A percentile compares a stretch with the other conserved stretches of the same genome.
These are phyloP conservation scores for Magnolia changhungtana DNA, from an alignment of 164 flowering plant genomes.

Conservation along the genomic window DNA sequence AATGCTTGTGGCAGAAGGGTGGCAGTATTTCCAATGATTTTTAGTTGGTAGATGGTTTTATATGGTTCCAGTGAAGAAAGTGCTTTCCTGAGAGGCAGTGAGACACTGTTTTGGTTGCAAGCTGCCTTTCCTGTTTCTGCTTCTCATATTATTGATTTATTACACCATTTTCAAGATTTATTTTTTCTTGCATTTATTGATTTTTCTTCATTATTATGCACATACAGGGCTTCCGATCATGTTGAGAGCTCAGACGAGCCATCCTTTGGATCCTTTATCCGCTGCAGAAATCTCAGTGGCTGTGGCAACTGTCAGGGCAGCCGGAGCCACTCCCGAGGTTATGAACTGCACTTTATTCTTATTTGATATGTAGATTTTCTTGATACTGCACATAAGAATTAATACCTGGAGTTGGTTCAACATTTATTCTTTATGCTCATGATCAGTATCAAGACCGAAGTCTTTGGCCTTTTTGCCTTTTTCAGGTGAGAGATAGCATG, in stretches of 20 bases:
- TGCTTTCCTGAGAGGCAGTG: not conserved
- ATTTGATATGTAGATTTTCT: not conserved
- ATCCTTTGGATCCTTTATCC: conserved; percentile 88
- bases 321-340: conserved; percentile 98
- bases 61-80: not conserved
- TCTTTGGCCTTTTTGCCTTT: conserved; percentile 2
- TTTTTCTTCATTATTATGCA: conserved; percentile 7
- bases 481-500: conserved; percentile 89
- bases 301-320: conserved; percentile 89
- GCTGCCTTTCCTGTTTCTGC: not conserved
- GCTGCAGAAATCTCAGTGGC: conserved; percentile 91
- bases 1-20: too few relatives aligned
- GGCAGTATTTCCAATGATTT: not conserved
- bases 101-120: not conserved
- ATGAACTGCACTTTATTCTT: not conserved
- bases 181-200: not conserved
- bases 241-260: conserved; percentile 66
- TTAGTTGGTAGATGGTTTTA: conserved; percentile 1
- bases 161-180: not conserved
- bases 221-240: conserved; percentile 47
- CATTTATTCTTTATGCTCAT: not conserved
- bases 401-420: not conserved
- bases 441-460: not conserved
- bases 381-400: not conserved
- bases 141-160: not conserved